Percentiles rank a stretch among this genome's conserved stretches.
Conservation (phyloP, 2,329 filamentous ascomycete genomes). For the Aspergillus sp. region DNA sequence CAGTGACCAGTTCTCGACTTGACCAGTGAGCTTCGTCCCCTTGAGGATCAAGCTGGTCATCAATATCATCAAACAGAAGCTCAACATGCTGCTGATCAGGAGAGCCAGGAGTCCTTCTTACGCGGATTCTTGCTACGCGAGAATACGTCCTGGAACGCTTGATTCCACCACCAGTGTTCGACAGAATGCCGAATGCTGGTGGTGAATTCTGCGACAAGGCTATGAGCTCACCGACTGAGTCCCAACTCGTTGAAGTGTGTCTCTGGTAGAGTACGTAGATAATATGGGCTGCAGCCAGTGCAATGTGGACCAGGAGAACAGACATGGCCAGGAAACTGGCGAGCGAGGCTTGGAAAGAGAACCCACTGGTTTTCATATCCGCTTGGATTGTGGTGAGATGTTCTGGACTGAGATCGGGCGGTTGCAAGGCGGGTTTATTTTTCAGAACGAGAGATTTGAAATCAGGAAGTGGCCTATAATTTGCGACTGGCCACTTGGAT, state of each 20-base stretch:
- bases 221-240: constrained; percentile 4
- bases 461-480: constrained; percentile 1
- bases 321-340: constrained; percentile 5
- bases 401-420: background rate
- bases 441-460: constrained; percentile 3
- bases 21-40: background rate
- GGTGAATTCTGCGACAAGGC: constrained; percentile 8
- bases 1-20: background rate
- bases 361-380: constrained; percentile 7
- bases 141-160: constrained; percentile 2
- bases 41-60: too few species aligned
- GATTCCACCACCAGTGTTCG: constrained; percentile 4
- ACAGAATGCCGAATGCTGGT: background rate
- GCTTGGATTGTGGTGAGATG: background rate
- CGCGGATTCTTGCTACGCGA: constrained; percentile 2
- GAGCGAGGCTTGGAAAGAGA: constrained; percentile 4
- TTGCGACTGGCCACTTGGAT: background rate
- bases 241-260: constrained; percentile 6
- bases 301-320: constrained; percentile 4
- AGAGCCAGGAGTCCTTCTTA: background rate
- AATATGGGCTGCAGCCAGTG: background rate
- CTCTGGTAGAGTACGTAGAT: constrained; percentile 1
- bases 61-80: background rate
- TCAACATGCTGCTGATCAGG: constrained; percentile 1
- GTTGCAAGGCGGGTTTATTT: constrained; percentile 1